Evolutionary conservation across 257 asterid species (phyloP).

Genomic region (Datura wrightii): DNA sequence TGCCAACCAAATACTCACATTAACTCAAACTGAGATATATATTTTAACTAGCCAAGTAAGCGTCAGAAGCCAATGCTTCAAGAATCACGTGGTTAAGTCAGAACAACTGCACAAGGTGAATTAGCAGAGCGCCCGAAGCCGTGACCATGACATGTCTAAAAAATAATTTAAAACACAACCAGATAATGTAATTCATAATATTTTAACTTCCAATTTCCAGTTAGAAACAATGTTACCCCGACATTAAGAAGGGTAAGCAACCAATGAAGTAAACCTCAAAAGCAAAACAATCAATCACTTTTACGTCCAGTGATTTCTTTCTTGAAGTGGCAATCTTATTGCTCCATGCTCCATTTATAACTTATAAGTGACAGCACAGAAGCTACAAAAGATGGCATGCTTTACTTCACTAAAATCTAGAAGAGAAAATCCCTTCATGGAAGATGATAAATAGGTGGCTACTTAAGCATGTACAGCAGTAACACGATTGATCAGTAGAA

Average conservation of each 20-base stretch:
- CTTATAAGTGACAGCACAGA: neutral
- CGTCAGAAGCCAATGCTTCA: neutral
- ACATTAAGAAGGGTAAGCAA: conserved; percentile 9
- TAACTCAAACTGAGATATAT: no score
- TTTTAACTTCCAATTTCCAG: neutral
- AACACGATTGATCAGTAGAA: conserved; percentile 38
- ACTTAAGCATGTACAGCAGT: conserved; percentile 48
- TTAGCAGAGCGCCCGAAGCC: neutral
- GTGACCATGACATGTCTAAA: neutral
- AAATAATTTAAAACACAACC: neutral
- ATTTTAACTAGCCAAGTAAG: neutral
- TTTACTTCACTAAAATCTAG: conserved; percentile 14
- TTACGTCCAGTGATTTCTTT: neutral
- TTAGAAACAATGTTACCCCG: conserved; percentile 23
- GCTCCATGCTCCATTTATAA: neutral
- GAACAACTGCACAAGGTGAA: neutral
- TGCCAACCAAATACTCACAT: no score
- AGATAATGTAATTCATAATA: neutral
- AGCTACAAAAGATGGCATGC: conserved; percentile 10
- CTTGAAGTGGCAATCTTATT: conserved; percentile 27
- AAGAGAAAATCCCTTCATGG: conserved; percentile 10
- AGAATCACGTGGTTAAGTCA: neutral
- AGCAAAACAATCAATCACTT: neutral
- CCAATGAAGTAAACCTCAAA: neutral
- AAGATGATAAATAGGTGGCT: conserved; percentile 17